Conservation (phyloP, 495 filamentous ascomycete species). For the Acidomyces sp. region DNA sequence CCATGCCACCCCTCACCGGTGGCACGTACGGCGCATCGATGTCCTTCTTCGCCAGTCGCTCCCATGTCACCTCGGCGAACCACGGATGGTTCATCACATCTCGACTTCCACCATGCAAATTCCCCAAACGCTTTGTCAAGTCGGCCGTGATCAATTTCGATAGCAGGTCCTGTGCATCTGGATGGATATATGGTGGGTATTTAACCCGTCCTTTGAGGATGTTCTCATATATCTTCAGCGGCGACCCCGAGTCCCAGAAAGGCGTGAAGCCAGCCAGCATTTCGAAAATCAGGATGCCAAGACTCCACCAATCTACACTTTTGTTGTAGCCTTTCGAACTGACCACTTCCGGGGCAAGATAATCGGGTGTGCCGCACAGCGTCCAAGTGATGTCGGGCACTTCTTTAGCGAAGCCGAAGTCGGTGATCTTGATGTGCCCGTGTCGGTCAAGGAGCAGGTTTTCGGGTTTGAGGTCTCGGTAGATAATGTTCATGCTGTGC, state of each 20-base stretch:
- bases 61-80: slow-evolving; percentile 98
- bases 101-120: slow-evolving; percentile 78
- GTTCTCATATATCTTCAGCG: slow-evolving; percentile 99
- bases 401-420: slow-evolving; percentile 97
- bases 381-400: slow-evolving; percentile 99
- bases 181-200: slow-evolving; percentile 89
- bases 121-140: slow-evolving; percentile 87
- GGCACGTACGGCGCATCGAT: slow-evolving; percentile 98
- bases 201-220: slow-evolving; percentile 87
- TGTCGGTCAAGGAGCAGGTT: slow-evolving; percentile 91
- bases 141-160: slow-evolving; percentile 87
- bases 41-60: slow-evolving; percentile 80
- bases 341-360: slow-evolving; percentile 92
- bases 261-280: slow-evolving; percentile 98
- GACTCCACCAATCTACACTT: slow-evolving; percentile 98
- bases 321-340: slow-evolving; percentile 98
- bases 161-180: slow-evolving; percentile 84
- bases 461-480: slow-evolving; percentile 93
- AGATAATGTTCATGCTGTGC: slow-evolving; percentile 90
- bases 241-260: slow-evolving; percentile 94
- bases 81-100: slow-evolving; percentile 93
- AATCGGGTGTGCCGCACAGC: slow-evolving; percentile 95
- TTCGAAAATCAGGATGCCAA: slow-evolving; percentile 96
- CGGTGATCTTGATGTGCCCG: slow-evolving; percentile 95
- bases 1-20: slow-evolving; percentile 82